Evolutionary conservation across 2,329 filamentous ascomycete species (phyloP).

Genomic region (Drechslera avenae): DNA sequence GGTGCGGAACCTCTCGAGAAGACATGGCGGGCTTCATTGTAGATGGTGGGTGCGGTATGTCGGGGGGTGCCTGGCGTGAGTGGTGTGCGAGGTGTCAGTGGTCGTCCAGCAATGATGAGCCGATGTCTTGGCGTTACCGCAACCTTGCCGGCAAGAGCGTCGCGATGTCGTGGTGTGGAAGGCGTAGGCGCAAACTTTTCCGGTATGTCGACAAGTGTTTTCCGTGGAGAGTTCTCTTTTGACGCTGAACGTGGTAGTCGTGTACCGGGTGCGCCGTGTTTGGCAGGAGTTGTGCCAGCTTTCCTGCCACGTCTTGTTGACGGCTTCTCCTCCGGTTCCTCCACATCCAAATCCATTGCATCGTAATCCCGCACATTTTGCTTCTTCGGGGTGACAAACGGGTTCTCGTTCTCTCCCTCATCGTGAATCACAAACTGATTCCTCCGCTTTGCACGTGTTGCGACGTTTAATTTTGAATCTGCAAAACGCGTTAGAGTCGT

Average conservation of each 20-base stretch:
- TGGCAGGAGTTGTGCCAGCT: constrained; percentile 51
- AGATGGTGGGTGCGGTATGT: constrained; percentile 71
- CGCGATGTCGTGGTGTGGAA: constrained; percentile 75
- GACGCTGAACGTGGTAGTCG: constrained; percentile 53
- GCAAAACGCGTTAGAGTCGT: constrained; percentile 32
- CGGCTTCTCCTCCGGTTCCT: constrained; percentile 46
- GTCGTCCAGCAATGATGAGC: constrained; percentile 75
- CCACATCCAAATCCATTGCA: constrained; percentile 55
- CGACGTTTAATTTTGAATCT: constrained; percentile 30
- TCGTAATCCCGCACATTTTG: constrained; percentile 46
- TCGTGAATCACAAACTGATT: constrained; percentile 54
- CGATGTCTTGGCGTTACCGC: constrained; percentile 83
- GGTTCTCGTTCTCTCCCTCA: constrained; percentile 72
- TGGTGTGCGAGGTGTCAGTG: constrained; percentile 78
- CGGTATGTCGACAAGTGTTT: constrained; percentile 57
- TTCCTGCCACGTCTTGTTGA: constrained; percentile 44
- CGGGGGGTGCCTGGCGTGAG: constrained; percentile 74
- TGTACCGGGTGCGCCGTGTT: constrained; percentile 53
- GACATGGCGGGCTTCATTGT: constrained; percentile 83
- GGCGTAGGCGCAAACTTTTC: constrained; percentile 58
- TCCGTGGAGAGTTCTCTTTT: constrained; percentile 55
- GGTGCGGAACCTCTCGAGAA: constrained; percentile 82
- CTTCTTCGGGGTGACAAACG: constrained; percentile 52
- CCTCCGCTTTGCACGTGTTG: constrained; percentile 51
- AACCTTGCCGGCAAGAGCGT: constrained; percentile 71